Evolutionary conservation across 805 yeast species (phyloP), one percentile per base, ranked within the genome.

Genomic region (Yarrowia bubula): DNA sequence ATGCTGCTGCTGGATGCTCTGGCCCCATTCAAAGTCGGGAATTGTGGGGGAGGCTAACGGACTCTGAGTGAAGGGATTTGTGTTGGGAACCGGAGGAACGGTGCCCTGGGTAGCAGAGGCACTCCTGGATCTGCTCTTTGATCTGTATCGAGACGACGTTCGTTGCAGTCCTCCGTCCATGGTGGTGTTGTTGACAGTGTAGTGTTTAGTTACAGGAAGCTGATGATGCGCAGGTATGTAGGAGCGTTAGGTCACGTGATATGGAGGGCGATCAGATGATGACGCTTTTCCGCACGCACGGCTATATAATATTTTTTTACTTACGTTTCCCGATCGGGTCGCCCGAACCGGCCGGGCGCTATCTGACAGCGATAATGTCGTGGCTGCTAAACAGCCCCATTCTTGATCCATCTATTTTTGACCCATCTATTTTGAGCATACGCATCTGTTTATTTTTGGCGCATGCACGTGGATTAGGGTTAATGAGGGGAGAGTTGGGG

Each of bases 391-490:
- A 22, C 28, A 22, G 28, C 28, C 28, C 28, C 28, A 22, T 22
- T 22, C 28, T 22, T 13, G 8, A 14, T 41, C 28, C 22, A 10
- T 17, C 32, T 17, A 18, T 22, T 22, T 17, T 43, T 18, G 18
- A 22, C 28, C 14, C 13, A 37, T 31, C 51, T 46, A 32, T 32
- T 46, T 46, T 32, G 14, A 32, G 51, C 22, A 4, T 46, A 22
- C 38, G 14, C 22, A 38, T 48, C 31, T 48, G 55, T 48, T 48
- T 48, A 35, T 35, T 48, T 48, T 48, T 11, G 41, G 55, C 17
- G 55, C 55, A 48, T 48, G 55, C 41, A 48, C 41, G 55, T 48
- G 55, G 51, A 48, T 48, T 48, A 48, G 55, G 55, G 55, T 8
- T 13, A 22, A 22, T 22, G 28, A 22, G 28, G 28, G 28, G 28